Evolutionary conservation across 2,329 filamentous ascomycete species (phyloP).

Genomic region (Byssochlamys sp.): DNA sequence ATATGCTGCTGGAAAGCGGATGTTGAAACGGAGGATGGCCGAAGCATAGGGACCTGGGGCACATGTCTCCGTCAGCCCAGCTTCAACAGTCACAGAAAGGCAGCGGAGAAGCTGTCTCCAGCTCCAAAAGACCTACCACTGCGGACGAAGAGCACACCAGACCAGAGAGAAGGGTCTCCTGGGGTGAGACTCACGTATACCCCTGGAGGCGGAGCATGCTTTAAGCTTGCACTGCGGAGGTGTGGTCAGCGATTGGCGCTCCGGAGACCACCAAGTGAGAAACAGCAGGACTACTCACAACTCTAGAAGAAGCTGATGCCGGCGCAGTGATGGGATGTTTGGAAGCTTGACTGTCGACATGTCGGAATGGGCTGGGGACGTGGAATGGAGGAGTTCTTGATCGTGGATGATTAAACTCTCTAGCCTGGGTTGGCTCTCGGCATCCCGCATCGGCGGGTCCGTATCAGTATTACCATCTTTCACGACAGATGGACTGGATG

Average conservation of each 20-base stretch:
- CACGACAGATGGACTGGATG: background rate
- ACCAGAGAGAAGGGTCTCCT: constrained; percentile 73
- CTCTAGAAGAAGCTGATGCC: constrained; percentile 69
- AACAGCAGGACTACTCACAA: constrained; percentile 52
- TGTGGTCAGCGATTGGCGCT: constrained; percentile 7
- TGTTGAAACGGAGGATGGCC: constrained; percentile 78
- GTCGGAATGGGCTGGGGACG: background rate
- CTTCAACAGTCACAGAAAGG: background rate
- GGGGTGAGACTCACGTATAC: constrained; percentile 78
- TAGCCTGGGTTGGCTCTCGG: background rate
- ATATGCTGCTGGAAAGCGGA: constrained; percentile 74
- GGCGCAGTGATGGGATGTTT: constrained; percentile 48
- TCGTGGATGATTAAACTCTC: background rate
- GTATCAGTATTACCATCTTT: background rate
- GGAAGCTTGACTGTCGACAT: constrained; percentile 31
- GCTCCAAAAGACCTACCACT: constrained; percentile 52
- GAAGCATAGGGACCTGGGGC: constrained; percentile 72
- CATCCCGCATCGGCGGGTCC: background rate
- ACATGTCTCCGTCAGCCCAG: constrained; percentile 7
- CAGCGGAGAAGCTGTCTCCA: constrained; percentile 1
- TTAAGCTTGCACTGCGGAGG: constrained; percentile 60
- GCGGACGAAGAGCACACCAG: constrained; percentile 81
- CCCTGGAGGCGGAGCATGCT: constrained; percentile 72
- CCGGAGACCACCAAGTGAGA: background rate
- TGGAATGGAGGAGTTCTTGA: background rate